A percentile compares a stretch with the other conserved stretches of the same genome.
Conservation (phyloP, 1,284 basidiomycete genomes). For the Sporisorium exsertum region DNA sequence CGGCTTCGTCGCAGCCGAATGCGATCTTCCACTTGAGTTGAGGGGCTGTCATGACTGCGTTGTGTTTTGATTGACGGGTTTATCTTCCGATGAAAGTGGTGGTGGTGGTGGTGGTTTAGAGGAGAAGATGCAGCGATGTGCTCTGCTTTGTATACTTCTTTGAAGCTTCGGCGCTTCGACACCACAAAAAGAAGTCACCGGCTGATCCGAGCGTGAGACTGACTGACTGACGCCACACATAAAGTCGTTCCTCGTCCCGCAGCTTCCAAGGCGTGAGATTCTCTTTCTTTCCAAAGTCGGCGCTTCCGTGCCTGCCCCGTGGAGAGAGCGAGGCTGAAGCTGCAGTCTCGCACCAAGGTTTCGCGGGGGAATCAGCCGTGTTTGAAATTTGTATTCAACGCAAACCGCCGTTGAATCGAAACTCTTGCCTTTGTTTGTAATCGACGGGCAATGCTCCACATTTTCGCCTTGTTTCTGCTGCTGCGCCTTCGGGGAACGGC, state of each 20-base stretch:
- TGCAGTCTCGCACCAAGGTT: background rate
- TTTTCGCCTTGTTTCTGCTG: background rate
- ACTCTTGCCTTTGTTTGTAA: background rate
- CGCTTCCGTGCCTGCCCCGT: background rate
- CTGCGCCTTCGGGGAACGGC: background rate
- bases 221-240: slow-evolving; percentile 10
- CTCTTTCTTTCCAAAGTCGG: background rate
- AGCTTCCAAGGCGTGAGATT: background rate
- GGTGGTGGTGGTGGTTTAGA: background rate
- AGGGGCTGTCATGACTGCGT: slow-evolving; percentile 24
- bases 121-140: background rate
- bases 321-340: background rate
- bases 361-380: background rate
- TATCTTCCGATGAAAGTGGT: background rate
- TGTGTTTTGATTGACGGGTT: background rate
- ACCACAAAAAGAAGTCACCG: background rate
- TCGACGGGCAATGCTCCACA: background rate
- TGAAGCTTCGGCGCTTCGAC: background rate
- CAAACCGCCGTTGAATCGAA: background rate
- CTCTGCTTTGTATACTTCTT: background rate
- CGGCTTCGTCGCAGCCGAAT: slow-evolving; percentile 55
- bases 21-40: slow-evolving; percentile 54
- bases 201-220: slow-evolving; percentile 31
- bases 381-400: background rate
- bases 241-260: background rate